Evolutionary conservation across 2,329 filamentous ascomycete genomes (phyloP).

Genomic region (Hysterium pulicare): DNA sequence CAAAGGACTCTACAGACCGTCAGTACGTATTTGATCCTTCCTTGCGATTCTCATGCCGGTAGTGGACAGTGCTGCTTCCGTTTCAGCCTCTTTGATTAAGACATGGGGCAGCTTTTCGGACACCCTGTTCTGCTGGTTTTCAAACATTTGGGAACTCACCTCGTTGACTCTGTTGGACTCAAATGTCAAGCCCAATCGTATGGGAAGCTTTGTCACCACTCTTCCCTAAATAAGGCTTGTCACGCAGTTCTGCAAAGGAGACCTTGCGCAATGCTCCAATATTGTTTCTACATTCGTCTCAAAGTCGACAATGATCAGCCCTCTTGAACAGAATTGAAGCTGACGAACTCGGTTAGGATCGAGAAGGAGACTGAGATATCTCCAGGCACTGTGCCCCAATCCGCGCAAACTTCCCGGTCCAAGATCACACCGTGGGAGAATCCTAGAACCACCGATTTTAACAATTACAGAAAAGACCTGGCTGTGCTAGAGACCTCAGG

Average conservation of each 20-base stretch:
- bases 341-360: slow-evolving; percentile 35
- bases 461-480: slow-evolving; percentile 69
- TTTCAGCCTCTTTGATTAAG: slow-evolving; percentile 1
- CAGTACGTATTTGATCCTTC: slow-evolving; percentile 38
- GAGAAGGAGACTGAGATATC: slow-evolving; percentile 46
- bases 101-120: not conserved
- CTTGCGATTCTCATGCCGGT: slow-evolving; percentile 1
- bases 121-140: not conserved
- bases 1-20: slow-evolving; percentile 45
- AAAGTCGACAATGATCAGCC: slow-evolving; percentile 14
- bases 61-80: too few relatives aligned
- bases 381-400: slow-evolving; percentile 35
- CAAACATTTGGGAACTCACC: too few relatives aligned
- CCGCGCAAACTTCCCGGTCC: slow-evolving; percentile 13
- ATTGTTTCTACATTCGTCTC: slow-evolving; percentile 22
- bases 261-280: slow-evolving; percentile 11
- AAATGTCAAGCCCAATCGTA: too few relatives aligned
- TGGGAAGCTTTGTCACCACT: too few relatives aligned
- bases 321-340: slow-evolving; percentile 13
- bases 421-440: slow-evolving; percentile 53
- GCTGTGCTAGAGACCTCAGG: slow-evolving; percentile 63
- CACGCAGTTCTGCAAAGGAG: not conserved
- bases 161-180: too few relatives aligned
- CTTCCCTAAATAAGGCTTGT: not conserved
- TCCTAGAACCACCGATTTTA: slow-evolving; percentile 57